Conservation (phyloP, 75 land plant species). For the Picea glauca region DNA sequence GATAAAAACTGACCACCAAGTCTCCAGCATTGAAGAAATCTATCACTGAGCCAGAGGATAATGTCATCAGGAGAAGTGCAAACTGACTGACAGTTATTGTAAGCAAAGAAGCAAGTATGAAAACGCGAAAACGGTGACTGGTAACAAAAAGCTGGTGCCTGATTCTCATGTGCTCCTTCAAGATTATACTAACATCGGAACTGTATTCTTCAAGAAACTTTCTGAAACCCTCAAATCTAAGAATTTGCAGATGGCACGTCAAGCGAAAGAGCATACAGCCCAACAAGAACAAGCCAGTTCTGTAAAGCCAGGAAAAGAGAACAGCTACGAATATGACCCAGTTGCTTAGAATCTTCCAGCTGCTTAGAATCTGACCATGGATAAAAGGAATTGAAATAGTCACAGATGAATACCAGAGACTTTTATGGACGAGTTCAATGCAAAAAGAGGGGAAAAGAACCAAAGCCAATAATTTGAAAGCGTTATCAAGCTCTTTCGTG, state of each 20-base stretch:
- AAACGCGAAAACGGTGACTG: constrained; percentile 62
- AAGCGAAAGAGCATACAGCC: constrained; percentile 66
- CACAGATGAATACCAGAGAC: constrained; percentile 51
- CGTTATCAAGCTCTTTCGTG: constrained; percentile 44
- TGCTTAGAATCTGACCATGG: constrained; percentile 7
- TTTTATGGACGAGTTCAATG: constrained; percentile 20
- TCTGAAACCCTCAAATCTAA: constrained; percentile 48
- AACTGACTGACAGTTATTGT: constrained; percentile 59
- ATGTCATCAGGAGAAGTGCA: constrained; percentile 42
- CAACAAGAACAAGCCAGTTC: constrained; percentile 52
- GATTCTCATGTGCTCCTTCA: constrained; percentile 58
- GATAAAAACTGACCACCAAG: constrained; percentile 35
- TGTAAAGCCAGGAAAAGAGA: constrained; percentile 61
- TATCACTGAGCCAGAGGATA: constrained; percentile 26
- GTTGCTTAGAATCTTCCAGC: constrained; percentile 16
- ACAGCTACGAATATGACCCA: constrained; percentile 10
- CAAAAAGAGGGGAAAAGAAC: constrained; percentile 55
- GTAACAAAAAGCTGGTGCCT: constrained; percentile 50
- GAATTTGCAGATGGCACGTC: constrained; percentile 71
- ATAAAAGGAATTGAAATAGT: constrained; percentile 22
- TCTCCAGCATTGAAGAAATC: constrained; percentile 68
- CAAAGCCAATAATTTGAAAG: constrained; percentile 34
- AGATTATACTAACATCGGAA: constrained; percentile 29
- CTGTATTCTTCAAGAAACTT: constrained; percentile 35
- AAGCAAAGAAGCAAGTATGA: constrained; percentile 46